These are phyloP conservation scores for Corchorus capsularis DNA, from an alignment of 345 rosid genomes.

Conservation along the genomic window DNA sequence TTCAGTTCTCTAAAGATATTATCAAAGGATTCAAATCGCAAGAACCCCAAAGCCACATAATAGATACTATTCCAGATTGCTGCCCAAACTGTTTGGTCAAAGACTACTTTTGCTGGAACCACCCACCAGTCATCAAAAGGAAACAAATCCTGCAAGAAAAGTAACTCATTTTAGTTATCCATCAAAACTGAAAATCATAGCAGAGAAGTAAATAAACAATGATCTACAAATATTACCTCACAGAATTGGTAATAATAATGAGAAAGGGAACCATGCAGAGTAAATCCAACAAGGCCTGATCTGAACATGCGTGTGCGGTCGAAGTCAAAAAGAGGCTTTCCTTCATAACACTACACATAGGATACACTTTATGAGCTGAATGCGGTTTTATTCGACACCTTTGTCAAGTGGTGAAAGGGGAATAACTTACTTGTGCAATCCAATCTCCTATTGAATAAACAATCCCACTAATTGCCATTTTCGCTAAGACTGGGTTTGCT, in stretches of 20 bases:
- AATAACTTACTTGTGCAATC: constrained; percentile 84
- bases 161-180: constrained; percentile 25
- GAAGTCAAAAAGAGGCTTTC: constrained; percentile 79
- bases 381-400: background rate
- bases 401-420: background rate
- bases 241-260: constrained; percentile 90
- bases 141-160: constrained; percentile 60
- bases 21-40: constrained; percentile 70
- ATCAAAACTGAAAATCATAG: background rate
- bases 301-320: constrained; percentile 65
- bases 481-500: constrained; percentile 84
- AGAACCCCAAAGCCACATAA: constrained; percentile 60
- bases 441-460: constrained; percentile 90
- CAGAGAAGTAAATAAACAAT: background rate
- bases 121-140: constrained; percentile 94
- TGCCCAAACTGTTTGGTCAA: constrained; percentile 90
- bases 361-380: background rate
- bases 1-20: constrained; percentile 57
- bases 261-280: constrained; percentile 94
- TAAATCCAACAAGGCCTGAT: constrained; percentile 91
- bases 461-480: constrained; percentile 93
- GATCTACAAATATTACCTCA: constrained; percentile 53
- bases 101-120: constrained; percentile 85
- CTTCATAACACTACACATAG: constrained; percentile 74
- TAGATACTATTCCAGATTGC: constrained; percentile 90